These are phyloP conservation scores for Fusarium sp. DNA, from an alignment of 2,329 filamentous ascomycete species.

Conservation along the genomic window DNA sequence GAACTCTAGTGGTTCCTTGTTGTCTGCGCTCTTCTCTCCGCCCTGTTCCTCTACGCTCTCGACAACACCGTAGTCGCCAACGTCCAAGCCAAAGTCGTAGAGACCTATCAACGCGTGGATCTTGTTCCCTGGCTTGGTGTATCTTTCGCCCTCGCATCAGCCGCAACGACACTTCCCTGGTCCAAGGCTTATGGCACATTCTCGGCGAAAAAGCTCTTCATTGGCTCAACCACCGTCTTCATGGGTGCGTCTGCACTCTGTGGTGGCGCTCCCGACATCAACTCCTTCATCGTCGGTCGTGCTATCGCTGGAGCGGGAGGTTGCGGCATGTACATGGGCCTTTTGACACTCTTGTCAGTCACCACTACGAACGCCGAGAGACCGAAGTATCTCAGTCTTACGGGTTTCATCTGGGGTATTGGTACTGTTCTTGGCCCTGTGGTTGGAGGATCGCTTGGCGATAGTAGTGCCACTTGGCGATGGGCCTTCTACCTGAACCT, in stretches of 20 bases:
- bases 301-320: conserved; percentile 55
- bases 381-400: conserved; percentile 33
- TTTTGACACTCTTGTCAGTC: conserved; percentile 23
- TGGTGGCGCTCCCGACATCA: conserved; percentile 53
- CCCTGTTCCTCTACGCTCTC: conserved; percentile 12
- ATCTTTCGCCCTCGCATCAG: conserved; percentile 38
- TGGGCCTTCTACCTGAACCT: conserved; percentile 41
- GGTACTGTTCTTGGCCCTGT: conserved; percentile 55
- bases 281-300: conserved; percentile 57
- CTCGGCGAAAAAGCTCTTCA: conserved; percentile 39
- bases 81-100: conserved; percentile 29
- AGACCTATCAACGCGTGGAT: conserved; percentile 18
- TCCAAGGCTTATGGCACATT: conserved; percentile 34
- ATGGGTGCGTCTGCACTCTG: conserved; percentile 49
- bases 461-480: conserved; percentile 35
- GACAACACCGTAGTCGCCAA: conserved; percentile 39
- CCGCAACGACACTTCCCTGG: conserved; percentile 22
- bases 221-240: conserved; percentile 36
- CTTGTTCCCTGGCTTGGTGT: conserved; percentile 33
- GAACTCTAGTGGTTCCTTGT: conserved; percentile 2
- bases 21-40: conserved; percentile 4
- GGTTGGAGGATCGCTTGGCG: conserved; percentile 15
- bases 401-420: conserved; percentile 50
- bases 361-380: conserved; percentile 24
- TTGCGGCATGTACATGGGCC: conserved; percentile 44